Evolutionary conservation across 202 grass and related monocot genomes (phyloP).

Genomic region (Schoenoplectus triqueter): DNA sequence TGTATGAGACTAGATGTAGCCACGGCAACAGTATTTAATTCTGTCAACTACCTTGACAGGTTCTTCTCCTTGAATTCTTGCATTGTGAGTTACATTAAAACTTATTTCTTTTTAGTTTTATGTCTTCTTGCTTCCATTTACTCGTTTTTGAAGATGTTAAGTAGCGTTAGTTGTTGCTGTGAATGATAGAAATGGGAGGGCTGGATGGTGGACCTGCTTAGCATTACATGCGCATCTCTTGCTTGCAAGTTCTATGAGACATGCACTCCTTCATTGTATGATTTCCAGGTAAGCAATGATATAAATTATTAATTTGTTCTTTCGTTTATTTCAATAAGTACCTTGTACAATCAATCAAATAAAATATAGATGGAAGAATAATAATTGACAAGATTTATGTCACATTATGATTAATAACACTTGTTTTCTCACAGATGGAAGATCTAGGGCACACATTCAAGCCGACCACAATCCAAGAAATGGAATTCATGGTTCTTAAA

Average conservation of each 20-base stretch:
- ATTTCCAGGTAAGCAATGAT: slow-evolving; percentile 62
- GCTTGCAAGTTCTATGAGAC: slow-evolving; percentile 85
- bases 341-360: background rate
- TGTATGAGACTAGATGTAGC: slow-evolving; percentile 48
- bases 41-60: slow-evolving; percentile 75
- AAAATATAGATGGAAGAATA: background rate
- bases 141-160: background rate
- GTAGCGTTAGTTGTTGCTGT: background rate
- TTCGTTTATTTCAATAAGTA: background rate
- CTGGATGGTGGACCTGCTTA: slow-evolving; percentile 90
- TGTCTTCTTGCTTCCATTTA: background rate
- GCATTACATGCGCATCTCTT: slow-evolving; percentile 71
- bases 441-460: slow-evolving; percentile 57
- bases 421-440: slow-evolving; percentile 48
- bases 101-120: background rate
- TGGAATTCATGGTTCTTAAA: slow-evolving; percentile 80
- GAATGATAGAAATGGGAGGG: slow-evolving; percentile 58
- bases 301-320: background rate
- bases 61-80: slow-evolving; percentile 76
- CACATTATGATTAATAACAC: background rate
- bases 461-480: slow-evolving; percentile 52
- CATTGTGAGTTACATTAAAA: slow-evolving; percentile 42
- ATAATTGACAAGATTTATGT: background rate
- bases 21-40: slow-evolving; percentile 53
- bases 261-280: slow-evolving; percentile 59